Evolutionary conservation across 495 filamentous ascomycete genomes (phyloP).

Genomic region (Delitschia confertaspora): DNA sequence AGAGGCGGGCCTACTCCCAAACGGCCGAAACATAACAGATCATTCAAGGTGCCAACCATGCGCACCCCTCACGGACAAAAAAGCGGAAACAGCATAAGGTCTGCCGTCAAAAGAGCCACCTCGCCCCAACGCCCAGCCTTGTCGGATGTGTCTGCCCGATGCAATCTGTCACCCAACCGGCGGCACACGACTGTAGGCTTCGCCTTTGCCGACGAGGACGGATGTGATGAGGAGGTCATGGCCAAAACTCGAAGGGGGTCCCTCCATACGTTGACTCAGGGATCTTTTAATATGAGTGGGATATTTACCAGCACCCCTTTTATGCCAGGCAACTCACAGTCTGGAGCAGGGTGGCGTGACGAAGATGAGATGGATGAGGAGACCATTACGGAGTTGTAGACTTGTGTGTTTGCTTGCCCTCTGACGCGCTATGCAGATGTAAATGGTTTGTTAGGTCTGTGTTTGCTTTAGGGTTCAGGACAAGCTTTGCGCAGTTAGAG

Average conservation of each 20-base stretch:
- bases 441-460: no score
- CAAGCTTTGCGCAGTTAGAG: no score
- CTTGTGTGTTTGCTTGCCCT: no score
- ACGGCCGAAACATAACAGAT: constrained; percentile 24
- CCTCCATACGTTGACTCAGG: constrained; percentile 3
- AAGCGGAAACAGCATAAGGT: background rate
- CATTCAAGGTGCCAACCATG: constrained; percentile 16
- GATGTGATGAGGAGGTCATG: background rate
- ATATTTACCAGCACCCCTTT: constrained; percentile 6
- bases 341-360: constrained; percentile 6
- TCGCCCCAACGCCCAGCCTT: constrained; percentile 16
- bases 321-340: constrained; percentile 8
- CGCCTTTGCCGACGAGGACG: constrained; percentile 5
- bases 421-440: no score
- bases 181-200: constrained; percentile 22
- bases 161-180: constrained; percentile 14
- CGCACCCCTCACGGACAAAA: constrained; percentile 6
- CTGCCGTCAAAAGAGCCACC: background rate
- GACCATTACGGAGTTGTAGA: constrained; percentile 10
- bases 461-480: no score
- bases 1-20: constrained; percentile 31
- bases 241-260: constrained; percentile 1
- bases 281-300: constrained; percentile 8
- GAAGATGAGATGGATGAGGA: constrained; percentile 9
- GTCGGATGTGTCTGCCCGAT: constrained; percentile 2